phyloP scores from a whole-genome alignment of 352 stramenopile species.

The Phytophthora kernoviae region DNA sequence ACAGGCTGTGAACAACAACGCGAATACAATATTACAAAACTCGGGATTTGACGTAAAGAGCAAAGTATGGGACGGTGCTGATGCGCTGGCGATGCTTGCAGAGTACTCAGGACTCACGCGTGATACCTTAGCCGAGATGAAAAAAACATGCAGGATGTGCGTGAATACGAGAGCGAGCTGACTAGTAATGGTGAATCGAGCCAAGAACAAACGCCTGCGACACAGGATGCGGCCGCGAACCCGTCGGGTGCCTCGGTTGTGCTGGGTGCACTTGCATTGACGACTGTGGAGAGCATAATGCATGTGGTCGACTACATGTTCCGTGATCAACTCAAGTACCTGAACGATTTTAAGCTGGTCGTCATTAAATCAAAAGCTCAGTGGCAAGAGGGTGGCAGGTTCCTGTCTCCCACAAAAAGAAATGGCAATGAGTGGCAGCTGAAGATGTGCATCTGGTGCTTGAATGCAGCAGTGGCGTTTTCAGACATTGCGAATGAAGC shows the following conservation, averaged over 20 bases:
- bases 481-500: constrained; percentile 70
- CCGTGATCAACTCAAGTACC: constrained; percentile 74
- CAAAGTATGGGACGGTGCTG: constrained; percentile 64
- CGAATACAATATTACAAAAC: constrained; percentile 47
- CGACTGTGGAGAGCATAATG: constrained; percentile 62
- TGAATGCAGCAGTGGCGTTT: constrained; percentile 86
- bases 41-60: constrained; percentile 78
- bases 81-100: constrained; percentile 74
- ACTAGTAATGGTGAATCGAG: constrained; percentile 30
- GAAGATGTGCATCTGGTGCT: constrained; percentile 88
- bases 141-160: constrained; percentile 52
- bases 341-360: constrained; percentile 85
- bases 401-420: constrained; percentile 31
- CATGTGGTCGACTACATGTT: constrained; percentile 85
- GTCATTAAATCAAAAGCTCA: constrained; percentile 32
- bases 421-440: constrained; percentile 51
- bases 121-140: constrained; percentile 49
- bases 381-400: constrained; percentile 29
- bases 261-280: constrained; percentile 58
- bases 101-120: constrained; percentile 63
- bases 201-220: constrained; percentile 22
- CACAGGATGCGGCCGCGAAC: constrained; percentile 33
- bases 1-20: constrained; percentile 45
- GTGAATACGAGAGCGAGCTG: constrained; percentile 65
- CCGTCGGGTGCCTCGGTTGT: constrained; percentile 34